Base-by-base conservation (phyloP, 2,329 filamentous ascomycete species). In the Diaporthe sp. region DNA sequence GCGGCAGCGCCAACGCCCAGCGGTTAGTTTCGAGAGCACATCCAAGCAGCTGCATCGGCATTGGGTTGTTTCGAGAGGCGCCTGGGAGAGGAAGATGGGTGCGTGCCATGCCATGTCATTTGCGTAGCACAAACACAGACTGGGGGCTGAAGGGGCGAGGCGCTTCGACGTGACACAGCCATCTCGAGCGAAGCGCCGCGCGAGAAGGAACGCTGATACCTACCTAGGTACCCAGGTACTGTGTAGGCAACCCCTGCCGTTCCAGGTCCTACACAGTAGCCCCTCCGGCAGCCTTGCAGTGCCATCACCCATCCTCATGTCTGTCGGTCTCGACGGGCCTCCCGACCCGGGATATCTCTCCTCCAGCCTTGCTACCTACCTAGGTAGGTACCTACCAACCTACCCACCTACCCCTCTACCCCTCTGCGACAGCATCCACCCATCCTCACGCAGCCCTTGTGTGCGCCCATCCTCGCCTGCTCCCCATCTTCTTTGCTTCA, bases 321-420 rank as follows among this genome's bases (percentile, higher is more conserved):
- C 44, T 32, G 27, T 32, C 39, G 44, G 39, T 65, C 59, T 22
- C 12, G 42, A 66, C 42, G 42, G 42, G 30, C 61, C 61, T 50
- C 61, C 50, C 42, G 42, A 66, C 61, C 50, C 59, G 59, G 59
- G 59, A 65, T 32, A 65, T 65, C 59, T 50, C 59, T 65, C n/a
- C 27, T 42, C 39, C 39, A 17, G 12, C 39, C 19, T 42, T 15
- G 7, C 42, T 25, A 25, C 44, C 25, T 50, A n/a, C n/a, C n/a
- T n/a, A n/a, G n/a, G n/a, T n/a, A n/a, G n/a, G n/a, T 35, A 22
- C 30, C 53, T n/a, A 27, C 19, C 25, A 8, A 13, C 13, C 25
- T 32, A 25, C n/a, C 39, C 8, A 37, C 55, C 30, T 61, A 44
- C 35, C 25, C 59, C 39, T 22, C 39, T 13, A 7, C 15, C 59